Evolutionary conservation across 148 eudicot species (phyloP).

Genomic region (Rhododendron mucronatum): DNA sequence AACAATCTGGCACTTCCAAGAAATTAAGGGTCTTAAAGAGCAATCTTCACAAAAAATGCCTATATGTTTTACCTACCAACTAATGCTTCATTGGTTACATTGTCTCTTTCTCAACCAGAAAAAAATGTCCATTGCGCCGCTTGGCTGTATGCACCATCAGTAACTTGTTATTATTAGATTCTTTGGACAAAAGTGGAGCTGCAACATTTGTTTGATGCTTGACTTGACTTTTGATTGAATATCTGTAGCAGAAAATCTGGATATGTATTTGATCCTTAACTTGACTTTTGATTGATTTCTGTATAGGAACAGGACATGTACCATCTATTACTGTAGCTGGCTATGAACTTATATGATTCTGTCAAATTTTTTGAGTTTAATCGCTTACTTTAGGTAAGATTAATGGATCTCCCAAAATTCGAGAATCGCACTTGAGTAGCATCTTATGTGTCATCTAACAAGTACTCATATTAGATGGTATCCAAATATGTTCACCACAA

Average conservation of each 20-base stretch:
- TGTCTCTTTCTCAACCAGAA: conserved; percentile 2
- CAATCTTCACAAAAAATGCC: background rate
- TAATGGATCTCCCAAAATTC: background rate
- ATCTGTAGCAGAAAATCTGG: background rate
- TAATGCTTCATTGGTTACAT: background rate
- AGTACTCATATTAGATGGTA: background rate
- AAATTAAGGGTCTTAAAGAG: background rate
- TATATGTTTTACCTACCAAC: background rate
- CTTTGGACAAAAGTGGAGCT: background rate
- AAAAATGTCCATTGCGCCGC: background rate
- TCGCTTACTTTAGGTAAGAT: background rate
- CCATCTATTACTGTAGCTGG: background rate
- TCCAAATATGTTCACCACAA: background rate
- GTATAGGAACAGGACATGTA: background rate
- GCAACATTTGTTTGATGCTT: background rate
- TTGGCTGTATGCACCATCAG: background rate
- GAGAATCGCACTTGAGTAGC: background rate
- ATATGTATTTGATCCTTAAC: background rate
- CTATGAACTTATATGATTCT: background rate
- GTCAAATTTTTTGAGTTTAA: background rate
- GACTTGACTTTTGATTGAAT: background rate
- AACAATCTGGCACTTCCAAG: background rate
- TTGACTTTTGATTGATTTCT: background rate
- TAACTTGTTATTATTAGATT: background rate
- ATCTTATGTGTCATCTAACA: background rate